Evolutionary conservation across 2,329 filamentous ascomycete species (phyloP), one percentile per base, ranked within the genome.

Genomic region (Paraphoma sp.): DNA sequence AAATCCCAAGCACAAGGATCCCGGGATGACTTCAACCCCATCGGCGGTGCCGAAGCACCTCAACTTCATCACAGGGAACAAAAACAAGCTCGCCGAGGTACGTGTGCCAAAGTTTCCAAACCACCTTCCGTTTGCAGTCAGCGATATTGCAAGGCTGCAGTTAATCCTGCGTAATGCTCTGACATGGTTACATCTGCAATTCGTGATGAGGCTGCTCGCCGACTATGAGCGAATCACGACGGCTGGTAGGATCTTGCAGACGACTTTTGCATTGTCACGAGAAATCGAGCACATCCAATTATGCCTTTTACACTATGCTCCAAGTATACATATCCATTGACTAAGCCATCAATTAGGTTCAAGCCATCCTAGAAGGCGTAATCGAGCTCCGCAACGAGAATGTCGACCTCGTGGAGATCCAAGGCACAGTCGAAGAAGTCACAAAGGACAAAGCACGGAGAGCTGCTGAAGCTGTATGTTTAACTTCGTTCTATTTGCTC

Each of bases 1-100:
- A 45, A 17, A 18, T 4, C 12, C n/a, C 12, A 18, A 17, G 12
- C 42, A 28, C 18, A 42, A 14, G 29, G 23, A 9, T 14, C 10
- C 23, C 38, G 58, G 53, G 7, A 66, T 65, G 63, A 44, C 64
- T 3, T 59, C 61, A 18, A 57, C 63, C 5, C 50, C 33, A 36
- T 36, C 33, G 33, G 33, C 33, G 33, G 33, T 65, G 10, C 76
- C 79, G 43, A 80, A 82, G 64, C 78, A 82, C 61, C 81, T 99
- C 64, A 93, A 96, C 79, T 99, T 99, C 82, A 96, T 99, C 74
- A 98, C 94, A 1, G 91, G 94, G 78, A 99, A 99, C 80, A 87
- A 89, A 72, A 96, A 97, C 82, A 99, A 99, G 81, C 85, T 99
- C 53, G 81, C 84, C 54, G 95, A 99, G 81, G 70, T 68, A 59